Base-by-base conservation (phyloP, 345 rosid genomes). In the Diplotaxis tenuifolia region DNA sequence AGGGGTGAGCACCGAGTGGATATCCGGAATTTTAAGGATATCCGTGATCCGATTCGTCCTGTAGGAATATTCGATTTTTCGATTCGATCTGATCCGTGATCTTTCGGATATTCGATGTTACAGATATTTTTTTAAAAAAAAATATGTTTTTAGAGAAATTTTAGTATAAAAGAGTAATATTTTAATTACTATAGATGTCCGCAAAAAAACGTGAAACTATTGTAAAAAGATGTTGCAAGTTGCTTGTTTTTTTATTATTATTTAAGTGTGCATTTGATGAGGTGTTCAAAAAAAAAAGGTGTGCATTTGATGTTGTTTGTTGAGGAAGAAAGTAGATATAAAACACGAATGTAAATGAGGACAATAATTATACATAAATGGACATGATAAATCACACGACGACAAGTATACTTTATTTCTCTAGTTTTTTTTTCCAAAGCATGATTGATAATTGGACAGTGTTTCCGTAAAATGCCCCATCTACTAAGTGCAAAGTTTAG, bases 391-490 rank as follows among this genome's bases (percentile, higher is more conserved):
- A 34, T 55, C 15, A 28, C 15, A 38, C 14, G 22, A 9, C 10
- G 72, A 68, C 52, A 68, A 54, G 21, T 67, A 25, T 53, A 20
- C 42, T 50, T 49, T 18, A 1, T 50, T 25, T 49, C 5, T 31
- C 23, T 5, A 7, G 2, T 9, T 29, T 11, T 22, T 16, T 6
- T 18, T 6, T 55, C 18, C 21, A 29, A 36, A 61, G 4, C 5
- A 21, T 9, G 23, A 21, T 9, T 10, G 21, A 12, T 36, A 21
- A 40, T 40, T 15, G 73, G 42, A 12, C 28, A 9, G 7, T 14
- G 67, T 57, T 56, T 40, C 20, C 6, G 65, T 69, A 69, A 69
- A 25, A 70, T 70, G 66, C 66, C 56, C 19, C 54, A 70, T 28
- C 74, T 58, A 58, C 65, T 45, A 27, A 42, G 56, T 70, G 73